phyloP scores from a whole-genome alignment of 495 filamentous ascomycete genomes.

The Aspergillus ellipticus region DNA sequence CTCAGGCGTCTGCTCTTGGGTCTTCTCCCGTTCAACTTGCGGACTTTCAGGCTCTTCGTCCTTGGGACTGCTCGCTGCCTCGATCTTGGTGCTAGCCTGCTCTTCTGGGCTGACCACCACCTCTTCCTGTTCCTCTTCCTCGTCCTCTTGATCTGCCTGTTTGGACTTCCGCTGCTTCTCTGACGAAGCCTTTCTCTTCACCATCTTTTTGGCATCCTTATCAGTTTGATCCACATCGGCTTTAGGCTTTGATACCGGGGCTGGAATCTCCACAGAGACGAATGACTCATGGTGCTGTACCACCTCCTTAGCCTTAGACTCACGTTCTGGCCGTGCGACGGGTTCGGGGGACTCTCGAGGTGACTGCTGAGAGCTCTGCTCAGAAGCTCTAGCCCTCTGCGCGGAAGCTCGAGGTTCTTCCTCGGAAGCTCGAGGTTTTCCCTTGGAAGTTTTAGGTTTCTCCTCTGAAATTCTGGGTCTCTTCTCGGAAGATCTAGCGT shows the following conservation, averaged over 20 bases:
- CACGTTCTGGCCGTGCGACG: background rate
- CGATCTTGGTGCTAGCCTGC: conserved; percentile 7
- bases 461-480: too few relatives aligned
- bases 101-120: conserved; percentile 17
- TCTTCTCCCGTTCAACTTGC: conserved; percentile 23
- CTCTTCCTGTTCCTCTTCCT: too few relatives aligned
- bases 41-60: conserved; percentile 19
- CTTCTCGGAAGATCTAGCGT: background rate
- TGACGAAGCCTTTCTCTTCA: conserved; percentile 40
- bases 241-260: conserved; percentile 34
- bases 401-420: too few relatives aligned
- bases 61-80: background rate
- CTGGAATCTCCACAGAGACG: conserved; percentile 33
- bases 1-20: conserved; percentile 20
- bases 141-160: conserved; percentile 20
- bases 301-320: conserved; percentile 23
- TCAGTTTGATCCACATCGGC: conserved; percentile 27
- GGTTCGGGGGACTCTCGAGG: background rate
- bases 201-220: conserved; percentile 29
- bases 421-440: too few relatives aligned
- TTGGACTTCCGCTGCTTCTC: conserved; percentile 43
- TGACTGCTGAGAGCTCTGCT: background rate
- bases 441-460: too few relatives aligned
- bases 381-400: background rate
- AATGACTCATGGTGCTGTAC: conserved; percentile 35